Conservation (phyloP, 768 basidiomycete species). For the Naganishia vaughanmartiniae region DNA sequence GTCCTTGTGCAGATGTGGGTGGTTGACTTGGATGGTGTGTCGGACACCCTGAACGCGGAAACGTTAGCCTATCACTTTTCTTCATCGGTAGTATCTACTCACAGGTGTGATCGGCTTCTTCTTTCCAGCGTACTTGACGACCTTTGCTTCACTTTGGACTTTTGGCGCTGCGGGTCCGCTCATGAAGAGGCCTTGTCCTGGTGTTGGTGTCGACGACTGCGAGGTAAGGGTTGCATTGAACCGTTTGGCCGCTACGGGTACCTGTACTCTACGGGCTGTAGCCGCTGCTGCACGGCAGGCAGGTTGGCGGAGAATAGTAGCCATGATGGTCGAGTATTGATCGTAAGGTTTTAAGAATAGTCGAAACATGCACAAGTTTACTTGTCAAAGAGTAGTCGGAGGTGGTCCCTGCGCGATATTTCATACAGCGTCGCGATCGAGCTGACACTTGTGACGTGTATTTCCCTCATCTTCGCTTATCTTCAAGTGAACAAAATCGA, state of each 20-base stretch:
- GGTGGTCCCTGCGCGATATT: not conserved
- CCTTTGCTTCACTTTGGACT: slow-evolving; percentile 32
- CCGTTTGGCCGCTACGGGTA: not conserved
- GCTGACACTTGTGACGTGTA: not conserved
- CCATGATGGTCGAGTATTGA: not conserved
- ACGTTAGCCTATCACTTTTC: not conserved
- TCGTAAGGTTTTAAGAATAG: not conserved
- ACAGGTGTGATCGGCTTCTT: slow-evolving; percentile 43
- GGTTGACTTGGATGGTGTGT: slow-evolving; percentile 77
- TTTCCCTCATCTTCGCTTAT: too few relatives aligned
- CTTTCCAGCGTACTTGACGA: slow-evolving; percentile 48
- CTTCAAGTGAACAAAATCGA: too few relatives aligned
- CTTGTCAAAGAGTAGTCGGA: not conserved
- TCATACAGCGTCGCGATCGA: not conserved
- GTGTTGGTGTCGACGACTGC: slow-evolving; percentile 1
- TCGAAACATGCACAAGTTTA: not conserved
- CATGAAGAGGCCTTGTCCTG: slow-evolving; percentile 28
- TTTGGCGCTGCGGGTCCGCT: slow-evolving; percentile 34
- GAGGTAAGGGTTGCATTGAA: slow-evolving; percentile 12
- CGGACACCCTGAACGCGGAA: slow-evolving; percentile 59
- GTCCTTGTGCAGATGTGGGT: slow-evolving; percentile 78
- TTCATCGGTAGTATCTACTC: not conserved
- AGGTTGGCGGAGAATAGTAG: not conserved
- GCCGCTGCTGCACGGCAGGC: slow-evolving; percentile 1
- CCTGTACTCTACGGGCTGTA: not conserved